Percentiles rank a stretch among this genome's conserved stretches.
phyloP scores from a whole-genome alignment of 345 rosid genomes.

The Heritiera littoralis region DNA sequence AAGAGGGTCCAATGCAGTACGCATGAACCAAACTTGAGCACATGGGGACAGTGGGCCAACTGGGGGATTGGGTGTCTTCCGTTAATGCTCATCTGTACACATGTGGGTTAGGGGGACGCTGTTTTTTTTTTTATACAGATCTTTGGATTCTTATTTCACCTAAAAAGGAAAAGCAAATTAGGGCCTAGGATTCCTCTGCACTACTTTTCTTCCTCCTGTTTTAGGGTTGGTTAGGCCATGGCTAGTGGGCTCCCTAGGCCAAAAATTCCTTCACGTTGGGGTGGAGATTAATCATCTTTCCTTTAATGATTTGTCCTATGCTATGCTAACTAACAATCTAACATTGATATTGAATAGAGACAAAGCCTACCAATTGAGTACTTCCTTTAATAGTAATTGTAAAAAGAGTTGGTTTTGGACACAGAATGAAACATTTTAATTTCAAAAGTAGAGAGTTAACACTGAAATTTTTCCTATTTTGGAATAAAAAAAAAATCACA shows the following conservation, averaged over 20 bases:
- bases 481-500: no score
- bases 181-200: conserved; percentile 11
- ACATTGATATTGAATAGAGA: not conserved
- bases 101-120: not conserved
- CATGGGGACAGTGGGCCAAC: conserved; percentile 19
- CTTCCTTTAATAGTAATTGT: not conserved
- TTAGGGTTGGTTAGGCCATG: not conserved
- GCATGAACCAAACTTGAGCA: not conserved
- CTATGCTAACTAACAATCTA: no score
- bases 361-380: not conserved
- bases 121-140: not conserved
- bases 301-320: not conserved
- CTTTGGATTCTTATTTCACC: not conserved
- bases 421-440: no score
- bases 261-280: not conserved
- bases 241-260: not conserved
- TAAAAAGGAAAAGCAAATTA: not conserved
- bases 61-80: not conserved
- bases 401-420: not conserved
- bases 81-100: not conserved
- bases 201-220: conserved; percentile 5
- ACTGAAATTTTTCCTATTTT: no score
- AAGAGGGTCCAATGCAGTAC: not conserved
- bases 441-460: no score
- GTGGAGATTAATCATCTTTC: not conserved